phyloP scores from a whole-genome alignment of 2,329 filamentous ascomycete species.

The Thielaviopsis musarum region DNA sequence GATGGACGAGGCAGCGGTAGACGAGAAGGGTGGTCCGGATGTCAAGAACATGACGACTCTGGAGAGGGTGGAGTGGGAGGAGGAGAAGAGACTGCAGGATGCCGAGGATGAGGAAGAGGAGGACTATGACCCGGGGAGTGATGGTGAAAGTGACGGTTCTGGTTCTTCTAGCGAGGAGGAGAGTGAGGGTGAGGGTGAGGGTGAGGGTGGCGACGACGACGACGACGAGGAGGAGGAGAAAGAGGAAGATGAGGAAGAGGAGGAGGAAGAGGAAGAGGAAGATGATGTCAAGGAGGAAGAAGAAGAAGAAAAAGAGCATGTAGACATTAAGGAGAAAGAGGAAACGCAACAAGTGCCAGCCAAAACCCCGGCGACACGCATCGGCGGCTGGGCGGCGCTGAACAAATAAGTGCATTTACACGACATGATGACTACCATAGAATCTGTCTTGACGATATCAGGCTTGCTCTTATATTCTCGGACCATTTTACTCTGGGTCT shows the following conservation, averaged over 20 bases:
- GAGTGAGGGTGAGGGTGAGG: constrained; percentile 22
- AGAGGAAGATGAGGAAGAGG: constrained; percentile 15
- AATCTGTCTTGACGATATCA: not conserved
- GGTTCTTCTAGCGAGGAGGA: constrained; percentile 27
- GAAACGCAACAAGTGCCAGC: not conserved
- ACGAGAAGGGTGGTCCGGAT: constrained; percentile 18
- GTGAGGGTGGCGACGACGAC: constrained; percentile 23
- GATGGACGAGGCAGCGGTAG: constrained; percentile 20
- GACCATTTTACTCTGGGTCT: not conserved
- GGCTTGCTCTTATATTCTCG: not conserved
- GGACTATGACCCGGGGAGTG: constrained; percentile 44
- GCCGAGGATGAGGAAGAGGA: constrained; percentile 49
- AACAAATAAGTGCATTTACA: constrained; percentile 5
- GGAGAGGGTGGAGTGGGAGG: constrained; percentile 31
- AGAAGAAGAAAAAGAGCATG: not conserved
- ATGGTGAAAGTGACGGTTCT: constrained; percentile 36
- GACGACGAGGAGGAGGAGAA: constrained; percentile 19
- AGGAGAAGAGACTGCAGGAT: constrained; percentile 37
- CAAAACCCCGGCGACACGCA: constrained; percentile 2
- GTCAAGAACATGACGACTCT: constrained; percentile 30
- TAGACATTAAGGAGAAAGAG: not conserved
- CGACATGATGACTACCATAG: not conserved
- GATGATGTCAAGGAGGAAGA: not conserved
- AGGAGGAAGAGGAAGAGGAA: not conserved
- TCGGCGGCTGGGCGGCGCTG: constrained; percentile 11